Evolutionary conservation across 352 stramenopile species (phyloP).

Genomic region (Phytophthora agathidicida): DNA sequence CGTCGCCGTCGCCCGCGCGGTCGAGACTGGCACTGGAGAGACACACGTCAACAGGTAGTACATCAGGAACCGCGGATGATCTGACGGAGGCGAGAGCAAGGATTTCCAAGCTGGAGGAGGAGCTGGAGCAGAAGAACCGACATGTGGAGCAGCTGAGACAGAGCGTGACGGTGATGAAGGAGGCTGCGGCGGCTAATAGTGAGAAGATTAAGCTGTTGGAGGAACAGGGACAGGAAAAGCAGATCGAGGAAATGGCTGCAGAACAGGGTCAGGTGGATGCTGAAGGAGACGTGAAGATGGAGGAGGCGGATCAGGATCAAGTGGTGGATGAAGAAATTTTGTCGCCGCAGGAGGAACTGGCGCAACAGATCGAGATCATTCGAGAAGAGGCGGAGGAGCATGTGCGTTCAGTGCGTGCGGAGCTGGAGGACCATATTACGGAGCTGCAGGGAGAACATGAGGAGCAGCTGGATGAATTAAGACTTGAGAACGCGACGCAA

Average conservation of each 20-base stretch:
- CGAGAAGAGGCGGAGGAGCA: constrained; percentile 66
- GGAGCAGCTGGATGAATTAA: constrained; percentile 57
- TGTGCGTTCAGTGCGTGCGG: constrained; percentile 54
- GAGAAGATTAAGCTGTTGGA: constrained; percentile 39
- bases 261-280: constrained; percentile 12
- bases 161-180: constrained; percentile 56
- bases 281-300: constrained; percentile 32
- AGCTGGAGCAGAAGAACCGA: constrained; percentile 73
- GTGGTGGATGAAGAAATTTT: constrained; percentile 18
- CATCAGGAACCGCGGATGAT: constrained; percentile 36
- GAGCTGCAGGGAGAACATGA: constrained; percentile 61
- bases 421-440: constrained; percentile 72
- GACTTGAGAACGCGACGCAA: constrained; percentile 66
- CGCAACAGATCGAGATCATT: constrained; percentile 60
- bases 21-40: constrained; percentile 42
- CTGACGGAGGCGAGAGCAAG: constrained; percentile 52
- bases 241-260: constrained; percentile 11
- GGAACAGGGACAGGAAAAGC: constrained; percentile 27
- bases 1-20: not conserved
- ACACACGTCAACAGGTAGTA: constrained; percentile 9
- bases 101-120: constrained; percentile 68
- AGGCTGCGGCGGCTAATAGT: constrained; percentile 34
- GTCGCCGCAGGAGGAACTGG: constrained; percentile 40
- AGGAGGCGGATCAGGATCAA: constrained; percentile 13
- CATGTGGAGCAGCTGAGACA: constrained; percentile 75